phyloP scores from a whole-genome alignment of 169 alveolate genomes.

The Cryptosporidium canis region DNA sequence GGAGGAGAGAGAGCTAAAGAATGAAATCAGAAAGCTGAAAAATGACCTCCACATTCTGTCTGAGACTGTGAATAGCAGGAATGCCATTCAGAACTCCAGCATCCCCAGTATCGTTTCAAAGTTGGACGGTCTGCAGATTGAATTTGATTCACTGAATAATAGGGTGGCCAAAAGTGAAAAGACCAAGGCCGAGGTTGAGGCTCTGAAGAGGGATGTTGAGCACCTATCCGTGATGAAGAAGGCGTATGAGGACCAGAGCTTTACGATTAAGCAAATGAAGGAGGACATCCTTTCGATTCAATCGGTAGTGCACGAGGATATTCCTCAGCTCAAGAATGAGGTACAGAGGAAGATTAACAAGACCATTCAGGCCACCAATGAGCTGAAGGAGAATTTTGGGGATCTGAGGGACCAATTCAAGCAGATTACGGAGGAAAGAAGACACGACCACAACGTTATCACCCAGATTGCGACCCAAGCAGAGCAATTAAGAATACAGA shows the following conservation, averaged over 20 bases:
- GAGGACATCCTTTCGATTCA: constrained; percentile 38
- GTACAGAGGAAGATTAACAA: constrained; percentile 64
- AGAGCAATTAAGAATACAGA: constrained; percentile 57
- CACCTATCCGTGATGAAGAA: constrained; percentile 16
- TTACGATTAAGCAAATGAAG: constrained; percentile 25
- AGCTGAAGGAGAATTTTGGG: constrained; percentile 41
- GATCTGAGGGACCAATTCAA: constrained; percentile 44
- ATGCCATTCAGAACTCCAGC: constrained; percentile 26
- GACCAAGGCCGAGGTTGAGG: constrained; percentile 32
- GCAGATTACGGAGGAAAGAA: constrained; percentile 42
- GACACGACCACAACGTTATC: constrained; percentile 54
- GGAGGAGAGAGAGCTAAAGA: constrained; percentile 50
- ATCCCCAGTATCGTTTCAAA: constrained; percentile 38
- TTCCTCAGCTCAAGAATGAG: constrained; percentile 62
- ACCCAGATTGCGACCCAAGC: constrained; percentile 63
- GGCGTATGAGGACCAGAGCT: constrained; percentile 43
- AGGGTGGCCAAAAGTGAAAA: constrained; percentile 23
- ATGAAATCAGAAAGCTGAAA: constrained; percentile 48
- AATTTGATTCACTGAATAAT: constrained; percentile 31
- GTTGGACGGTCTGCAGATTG: constrained; percentile 38
- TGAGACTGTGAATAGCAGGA: constrained; percentile 54
- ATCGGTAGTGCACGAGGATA: constrained; percentile 48
- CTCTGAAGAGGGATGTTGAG: constrained; percentile 47
- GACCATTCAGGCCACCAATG: constrained; percentile 69
- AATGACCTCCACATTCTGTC: constrained; percentile 37